Percentiles rank a stretch among this genome's conserved stretches.
Evolutionary conservation across 139 green algal genomes (phyloP).

Genomic region (Marvania coccoides): DNA sequence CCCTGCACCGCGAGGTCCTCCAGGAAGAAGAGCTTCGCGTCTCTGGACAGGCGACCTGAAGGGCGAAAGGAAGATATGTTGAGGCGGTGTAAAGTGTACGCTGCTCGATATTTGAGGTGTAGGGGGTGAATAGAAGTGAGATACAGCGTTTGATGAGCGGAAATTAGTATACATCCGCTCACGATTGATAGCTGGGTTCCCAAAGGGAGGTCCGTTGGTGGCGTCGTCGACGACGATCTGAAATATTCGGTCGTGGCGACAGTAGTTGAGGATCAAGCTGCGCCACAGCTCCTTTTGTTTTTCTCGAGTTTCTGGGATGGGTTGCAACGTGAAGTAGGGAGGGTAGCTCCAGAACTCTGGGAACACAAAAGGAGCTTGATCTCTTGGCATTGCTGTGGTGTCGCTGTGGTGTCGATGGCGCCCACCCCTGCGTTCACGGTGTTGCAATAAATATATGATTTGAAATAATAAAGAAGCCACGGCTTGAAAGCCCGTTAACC

Average conservation of each 20-base stretch:
- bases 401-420: not conserved
- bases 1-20: constrained; percentile 41
- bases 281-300: constrained; percentile 69
- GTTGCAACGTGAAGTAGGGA: constrained; percentile 59
- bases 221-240: constrained; percentile 32
- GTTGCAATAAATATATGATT: too few species aligned
- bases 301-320: constrained; percentile 68
- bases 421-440: too few species aligned
- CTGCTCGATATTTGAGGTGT: not conserved
- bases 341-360: constrained; percentile 6
- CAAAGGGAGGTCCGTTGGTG: constrained; percentile 48
- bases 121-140: too few species aligned
- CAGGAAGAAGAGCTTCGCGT: constrained; percentile 40
- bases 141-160: too few species aligned
- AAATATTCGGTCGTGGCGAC: constrained; percentile 54
- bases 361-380: not conserved
- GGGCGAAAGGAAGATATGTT: too few species aligned
- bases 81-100: not conserved
- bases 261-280: constrained; percentile 64
- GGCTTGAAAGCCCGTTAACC: too few species aligned
- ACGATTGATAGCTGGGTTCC: constrained; percentile 60
- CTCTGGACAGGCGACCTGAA: constrained; percentile 44
- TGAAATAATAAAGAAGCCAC: too few species aligned
- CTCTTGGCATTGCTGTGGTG: too few species aligned
- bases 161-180: too few species aligned